Evolutionary conservation across 108 stramenopile species (phyloP), one percentile per base, ranked within the genome.

Genomic region (Seminavis robusta): DNA sequence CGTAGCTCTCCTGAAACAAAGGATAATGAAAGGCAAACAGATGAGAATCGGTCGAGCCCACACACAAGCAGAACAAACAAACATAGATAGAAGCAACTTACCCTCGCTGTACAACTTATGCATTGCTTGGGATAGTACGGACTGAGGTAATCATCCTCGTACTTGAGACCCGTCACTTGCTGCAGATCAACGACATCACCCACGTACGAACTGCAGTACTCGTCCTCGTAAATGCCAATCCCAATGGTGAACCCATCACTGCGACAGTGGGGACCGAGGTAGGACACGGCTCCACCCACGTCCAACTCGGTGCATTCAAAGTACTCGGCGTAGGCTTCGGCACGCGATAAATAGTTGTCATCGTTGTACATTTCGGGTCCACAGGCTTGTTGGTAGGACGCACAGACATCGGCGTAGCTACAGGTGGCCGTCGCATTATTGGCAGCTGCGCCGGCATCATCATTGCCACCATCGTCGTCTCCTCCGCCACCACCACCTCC

Each of bases 241-340:
- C 70, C 74, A 56, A 94, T 84, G 26, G 83, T 80, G 37, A 63
- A 65, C 30, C 85, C 85, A 44, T 94, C 86, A 25, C 46, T 42
- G 11, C 59, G 47, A 43, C 92, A 94, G 37, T 88, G 84, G 7
- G 91, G 91, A 31, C 80, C 84, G 9, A 88, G 42, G 52, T 82
- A 86, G 34, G 47, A 63, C 19, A 57, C 56, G 1, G 42, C 20
- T 27, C 67, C 71, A 32, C 67, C 74, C 26, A 71, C 39, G 13
- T 65, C 44, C 43, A 71, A 71, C 42, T 62, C 51, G 9, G 52
- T 31, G 54, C 81, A 83, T 19, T 61, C 38, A 39, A 83, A 76
- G 45, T 43, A 54, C 26, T 56, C 40, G 5, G 15, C 10, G 42
- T 65, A 74, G 24, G 63, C 39, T 25, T 42, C 33, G 44, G 67